phyloP scores from a whole-genome alignment of 768 basidiomycete genomes.

The Rhizopogon vesiculosus region DNA sequence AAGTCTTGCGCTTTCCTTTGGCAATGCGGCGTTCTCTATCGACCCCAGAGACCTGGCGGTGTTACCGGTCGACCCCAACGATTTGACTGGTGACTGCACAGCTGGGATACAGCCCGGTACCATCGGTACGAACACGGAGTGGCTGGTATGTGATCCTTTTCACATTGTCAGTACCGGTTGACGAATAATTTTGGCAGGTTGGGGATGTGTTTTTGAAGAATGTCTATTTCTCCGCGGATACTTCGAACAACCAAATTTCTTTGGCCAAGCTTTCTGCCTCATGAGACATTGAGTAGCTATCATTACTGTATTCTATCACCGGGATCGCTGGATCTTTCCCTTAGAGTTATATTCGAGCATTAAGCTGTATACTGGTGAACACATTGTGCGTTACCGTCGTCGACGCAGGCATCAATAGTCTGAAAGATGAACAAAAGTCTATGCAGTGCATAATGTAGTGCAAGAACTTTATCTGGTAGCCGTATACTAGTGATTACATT shows the following conservation, averaged over 20 bases:
- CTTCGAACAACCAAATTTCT: slow-evolving; percentile 50
- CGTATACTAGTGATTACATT: not conserved
- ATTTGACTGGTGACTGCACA: slow-evolving; percentile 56
- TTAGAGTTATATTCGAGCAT: too few species aligned
- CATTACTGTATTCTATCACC: not conserved
- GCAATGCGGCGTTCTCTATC: slow-evolving; percentile 55
- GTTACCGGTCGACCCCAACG: slow-evolving; percentile 44
- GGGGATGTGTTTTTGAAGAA: slow-evolving; percentile 80
- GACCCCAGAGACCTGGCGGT: slow-evolving; percentile 64
- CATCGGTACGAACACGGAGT: slow-evolving; percentile 54
- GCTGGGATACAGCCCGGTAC: slow-evolving; percentile 66
- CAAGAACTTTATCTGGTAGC: not conserved
- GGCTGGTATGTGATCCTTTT: slow-evolving; percentile 50
- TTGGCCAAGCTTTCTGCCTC: slow-evolving; percentile 48
- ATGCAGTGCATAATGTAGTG: too few species aligned
- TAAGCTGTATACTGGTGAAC: too few species aligned
- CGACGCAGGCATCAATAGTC: too few species aligned
- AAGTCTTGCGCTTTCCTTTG: slow-evolving; percentile 52
- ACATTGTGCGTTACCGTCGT: too few species aligned
- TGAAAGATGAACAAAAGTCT: too few species aligned
- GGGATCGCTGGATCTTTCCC: slow-evolving; percentile 8
- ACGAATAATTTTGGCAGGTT: slow-evolving; percentile 24
- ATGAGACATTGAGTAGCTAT: slow-evolving; percentile 2
- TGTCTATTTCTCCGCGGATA: slow-evolving; percentile 65
- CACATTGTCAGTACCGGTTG: not conserved